These are phyloP conservation scores for Penicillium antarcticum DNA, from an alignment of 495 filamentous ascomycete species.

Conservation along the genomic window DNA sequence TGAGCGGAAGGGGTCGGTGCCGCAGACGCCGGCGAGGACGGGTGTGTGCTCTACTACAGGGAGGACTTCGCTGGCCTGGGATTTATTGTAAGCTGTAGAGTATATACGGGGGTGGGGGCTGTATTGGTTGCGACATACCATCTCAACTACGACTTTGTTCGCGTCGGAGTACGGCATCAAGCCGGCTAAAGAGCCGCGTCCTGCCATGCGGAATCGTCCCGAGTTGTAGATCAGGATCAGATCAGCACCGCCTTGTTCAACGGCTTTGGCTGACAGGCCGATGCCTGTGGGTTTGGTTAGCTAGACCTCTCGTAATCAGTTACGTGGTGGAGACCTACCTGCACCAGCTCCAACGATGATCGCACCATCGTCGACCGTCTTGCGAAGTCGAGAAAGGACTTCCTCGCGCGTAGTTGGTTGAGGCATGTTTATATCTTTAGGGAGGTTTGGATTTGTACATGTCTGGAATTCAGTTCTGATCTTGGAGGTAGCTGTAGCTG, in stretches of 20 bases:
- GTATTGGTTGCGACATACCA: slow-evolving; percentile 39
- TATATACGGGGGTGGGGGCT: too few species aligned
- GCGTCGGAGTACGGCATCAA: slow-evolving; percentile 72
- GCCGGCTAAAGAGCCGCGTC: slow-evolving; percentile 64
- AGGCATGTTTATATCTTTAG: slow-evolving; percentile 19
- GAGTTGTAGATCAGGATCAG: slow-evolving; percentile 72
- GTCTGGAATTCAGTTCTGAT: neutral
- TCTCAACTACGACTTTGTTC: slow-evolving; percentile 65
- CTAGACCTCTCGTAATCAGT: neutral
- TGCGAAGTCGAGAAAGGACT: slow-evolving; percentile 52
- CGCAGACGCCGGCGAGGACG: slow-evolving; percentile 65
- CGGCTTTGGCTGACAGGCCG: slow-evolving; percentile 66
- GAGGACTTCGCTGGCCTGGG: slow-evolving; percentile 54
- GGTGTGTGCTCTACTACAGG: slow-evolving; percentile 58
- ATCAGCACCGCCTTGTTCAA: slow-evolving; percentile 64
- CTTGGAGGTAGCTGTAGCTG: neutral
- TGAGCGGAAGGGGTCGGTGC: slow-evolving; percentile 60
- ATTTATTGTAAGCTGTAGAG: too few species aligned
- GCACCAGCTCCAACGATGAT: slow-evolving; percentile 66
- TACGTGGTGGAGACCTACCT: slow-evolving; percentile 31
- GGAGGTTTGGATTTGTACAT: neutral
- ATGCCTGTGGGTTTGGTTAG: slow-evolving; percentile 41
- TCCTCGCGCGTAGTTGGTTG: slow-evolving; percentile 47
- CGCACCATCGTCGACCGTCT: slow-evolving; percentile 48
- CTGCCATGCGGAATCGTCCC: slow-evolving; percentile 72